A percentile compares a stretch with the other conserved stretches of the same genome.
phyloP scores from a whole-genome alignment of 2,329 filamentous ascomycete species.

The Nemania bipapillata region DNA sequence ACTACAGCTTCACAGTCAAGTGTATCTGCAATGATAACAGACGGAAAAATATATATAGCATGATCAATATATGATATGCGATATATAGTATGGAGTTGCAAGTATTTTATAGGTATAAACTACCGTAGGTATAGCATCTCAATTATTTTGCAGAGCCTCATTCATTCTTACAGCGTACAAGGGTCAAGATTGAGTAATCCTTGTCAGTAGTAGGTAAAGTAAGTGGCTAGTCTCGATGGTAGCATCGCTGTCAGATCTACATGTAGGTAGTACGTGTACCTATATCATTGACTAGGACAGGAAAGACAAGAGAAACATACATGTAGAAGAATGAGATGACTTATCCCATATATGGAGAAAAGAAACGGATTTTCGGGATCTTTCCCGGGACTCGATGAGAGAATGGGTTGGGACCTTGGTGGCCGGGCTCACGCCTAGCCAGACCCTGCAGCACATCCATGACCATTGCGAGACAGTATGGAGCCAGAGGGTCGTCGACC shows the following conservation, averaged over 20 bases:
- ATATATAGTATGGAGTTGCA: no score
- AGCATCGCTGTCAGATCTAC: background rate
- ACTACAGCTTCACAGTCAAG: background rate
- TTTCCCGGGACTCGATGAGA: constrained; percentile 8
- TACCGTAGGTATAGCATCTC: background rate
- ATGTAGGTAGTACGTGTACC: background rate
- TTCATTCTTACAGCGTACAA: background rate
- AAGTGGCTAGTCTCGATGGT: background rate
- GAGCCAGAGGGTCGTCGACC: constrained; percentile 4
- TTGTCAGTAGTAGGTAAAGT: background rate
- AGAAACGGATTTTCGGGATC: constrained; percentile 33
- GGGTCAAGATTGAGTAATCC: constrained; percentile 1
- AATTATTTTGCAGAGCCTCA: constrained; percentile 16
- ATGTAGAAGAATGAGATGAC: constrained; percentile 10
- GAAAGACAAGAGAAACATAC: background rate
- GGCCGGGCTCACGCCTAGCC: constrained; percentile 12
- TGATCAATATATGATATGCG: background rate
- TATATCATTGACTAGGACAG: background rate
- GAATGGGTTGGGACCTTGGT: constrained; percentile 6
- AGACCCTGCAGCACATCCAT: constrained; percentile 35
- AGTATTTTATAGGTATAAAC: no score
- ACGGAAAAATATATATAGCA: background rate
- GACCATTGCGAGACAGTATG: constrained; percentile 26
- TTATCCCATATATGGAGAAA: background rate
- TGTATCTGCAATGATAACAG: background rate